Percentiles rank a stretch among this genome's conserved stretches.
Conservation (phyloP, 2,329 filamentous ascomycete species). For the Aureobasidium sp. region DNA sequence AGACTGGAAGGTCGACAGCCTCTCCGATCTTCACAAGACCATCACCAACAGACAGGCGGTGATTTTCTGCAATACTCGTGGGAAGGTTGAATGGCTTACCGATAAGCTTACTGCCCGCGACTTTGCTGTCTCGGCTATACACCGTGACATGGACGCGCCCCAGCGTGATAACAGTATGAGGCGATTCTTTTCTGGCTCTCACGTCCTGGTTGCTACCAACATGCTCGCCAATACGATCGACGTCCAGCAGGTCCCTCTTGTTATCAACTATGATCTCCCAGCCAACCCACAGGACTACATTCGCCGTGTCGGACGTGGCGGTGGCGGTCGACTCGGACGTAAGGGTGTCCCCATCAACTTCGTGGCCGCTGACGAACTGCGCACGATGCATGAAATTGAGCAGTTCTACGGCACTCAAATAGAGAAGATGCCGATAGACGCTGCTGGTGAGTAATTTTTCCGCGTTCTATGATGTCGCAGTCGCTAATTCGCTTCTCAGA, state of each 20-base stretch:
- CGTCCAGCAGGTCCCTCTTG: conserved; percentile 97
- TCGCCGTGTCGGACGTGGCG: conserved; percentile 80
- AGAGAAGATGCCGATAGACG: conserved; percentile 99
- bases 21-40: conserved; percentile 98
- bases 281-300: conserved; percentile 99
- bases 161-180: conserved; percentile 99
- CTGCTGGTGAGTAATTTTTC: conserved; percentile 48
- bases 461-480: background rate
- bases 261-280: conserved; percentile 99
- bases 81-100: conserved; percentile 99
- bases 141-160: conserved; percentile 97
- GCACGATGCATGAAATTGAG: conserved; percentile 99
- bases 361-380: conserved; percentile 96
- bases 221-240: conserved; percentile 98
- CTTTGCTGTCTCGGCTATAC: conserved; percentile 99
- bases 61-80: conserved; percentile 99
- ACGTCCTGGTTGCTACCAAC: conserved; percentile 97
- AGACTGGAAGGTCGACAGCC: conserved; percentile 99
- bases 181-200: conserved; percentile 98
- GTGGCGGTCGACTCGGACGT: conserved; percentile 98
- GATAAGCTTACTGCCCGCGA: conserved; percentile 98
- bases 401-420: conserved; percentile 99
- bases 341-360: conserved; percentile 99
- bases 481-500: background rate
- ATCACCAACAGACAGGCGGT: conserved; percentile 99